phyloP scores from a whole-genome alignment of 306 rosid genomes.

The Dalbergia oliveri region DNA sequence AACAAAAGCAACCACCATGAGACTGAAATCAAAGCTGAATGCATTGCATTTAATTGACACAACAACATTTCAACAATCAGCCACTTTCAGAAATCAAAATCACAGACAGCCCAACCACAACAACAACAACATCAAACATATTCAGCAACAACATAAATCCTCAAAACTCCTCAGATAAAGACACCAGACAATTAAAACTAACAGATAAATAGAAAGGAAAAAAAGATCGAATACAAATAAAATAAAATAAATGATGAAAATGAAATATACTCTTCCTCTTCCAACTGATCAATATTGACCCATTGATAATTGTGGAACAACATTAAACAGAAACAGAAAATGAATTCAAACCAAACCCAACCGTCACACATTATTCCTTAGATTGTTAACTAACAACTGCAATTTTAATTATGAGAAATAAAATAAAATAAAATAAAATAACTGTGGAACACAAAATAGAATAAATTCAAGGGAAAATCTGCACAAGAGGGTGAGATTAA shows the following conservation, averaged over 20 bases:
- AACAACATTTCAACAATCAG: constrained; percentile 27
- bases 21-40: constrained; percentile 21
- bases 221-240: not conserved
- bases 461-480: constrained; percentile 35
- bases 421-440: constrained; percentile 13
- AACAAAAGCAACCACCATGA: constrained; percentile 22
- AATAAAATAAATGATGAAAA: constrained; percentile 41
- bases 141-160: constrained; percentile 32
- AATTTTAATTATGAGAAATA: not conserved
- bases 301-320: constrained; percentile 30
- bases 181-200: not conserved
- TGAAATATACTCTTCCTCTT: constrained; percentile 32
- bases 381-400: constrained; percentile 50
- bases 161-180: constrained; percentile 26
- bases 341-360: constrained; percentile 62
- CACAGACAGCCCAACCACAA: constrained; percentile 37
- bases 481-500: not conserved
- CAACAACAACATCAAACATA: constrained; percentile 33
- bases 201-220: not conserved
- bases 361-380: constrained; percentile 50
- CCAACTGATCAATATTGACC: constrained; percentile 22
- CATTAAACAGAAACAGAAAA: constrained; percentile 36
- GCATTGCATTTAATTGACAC: constrained; percentile 39
- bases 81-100: constrained; percentile 29
- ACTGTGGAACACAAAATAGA: constrained; percentile 36